phyloP scores from a whole-genome alignment of 2,329 filamentous ascomycete species.

The Fusarium brachygibbosum region DNA sequence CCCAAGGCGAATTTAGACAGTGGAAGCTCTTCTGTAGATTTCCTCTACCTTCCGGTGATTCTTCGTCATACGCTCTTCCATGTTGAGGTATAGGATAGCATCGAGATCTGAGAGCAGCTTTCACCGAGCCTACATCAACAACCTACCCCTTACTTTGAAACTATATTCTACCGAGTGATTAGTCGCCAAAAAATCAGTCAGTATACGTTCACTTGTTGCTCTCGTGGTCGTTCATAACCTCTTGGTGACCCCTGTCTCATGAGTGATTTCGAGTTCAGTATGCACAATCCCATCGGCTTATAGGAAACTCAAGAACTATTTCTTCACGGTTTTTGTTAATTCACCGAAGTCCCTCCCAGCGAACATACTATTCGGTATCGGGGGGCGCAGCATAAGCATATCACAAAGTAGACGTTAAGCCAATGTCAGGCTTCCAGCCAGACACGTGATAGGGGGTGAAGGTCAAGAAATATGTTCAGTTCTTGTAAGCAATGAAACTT shows the following conservation, averaged over 20 bases:
- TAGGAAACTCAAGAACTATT: background rate
- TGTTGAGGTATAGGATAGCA: background rate
- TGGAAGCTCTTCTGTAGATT: background rate
- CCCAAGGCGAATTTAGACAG: background rate
- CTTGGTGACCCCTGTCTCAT: background rate
- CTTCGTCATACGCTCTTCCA: background rate
- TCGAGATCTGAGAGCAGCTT: background rate
- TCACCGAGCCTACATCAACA: background rate
- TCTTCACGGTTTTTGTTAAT: background rate
- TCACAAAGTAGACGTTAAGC: background rate
- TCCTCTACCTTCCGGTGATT: background rate
- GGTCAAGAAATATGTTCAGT: too few relatives aligned
- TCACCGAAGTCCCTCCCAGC: background rate
- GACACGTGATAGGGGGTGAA: background rate
- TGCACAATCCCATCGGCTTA: background rate
- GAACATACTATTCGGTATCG: background rate
- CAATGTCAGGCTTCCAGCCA: background rate
- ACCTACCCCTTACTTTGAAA: too few relatives aligned
- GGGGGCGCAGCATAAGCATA: background rate
- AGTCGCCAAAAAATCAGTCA: background rate
- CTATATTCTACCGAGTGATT: too few relatives aligned
- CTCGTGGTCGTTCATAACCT: background rate
- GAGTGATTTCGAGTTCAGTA: too few relatives aligned
- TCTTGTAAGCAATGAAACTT: background rate
- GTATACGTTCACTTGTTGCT: background rate